Evolutionary conservation across 768 basidiomycete genomes (phyloP).

Genomic region (Cubamyces sp.): DNA sequence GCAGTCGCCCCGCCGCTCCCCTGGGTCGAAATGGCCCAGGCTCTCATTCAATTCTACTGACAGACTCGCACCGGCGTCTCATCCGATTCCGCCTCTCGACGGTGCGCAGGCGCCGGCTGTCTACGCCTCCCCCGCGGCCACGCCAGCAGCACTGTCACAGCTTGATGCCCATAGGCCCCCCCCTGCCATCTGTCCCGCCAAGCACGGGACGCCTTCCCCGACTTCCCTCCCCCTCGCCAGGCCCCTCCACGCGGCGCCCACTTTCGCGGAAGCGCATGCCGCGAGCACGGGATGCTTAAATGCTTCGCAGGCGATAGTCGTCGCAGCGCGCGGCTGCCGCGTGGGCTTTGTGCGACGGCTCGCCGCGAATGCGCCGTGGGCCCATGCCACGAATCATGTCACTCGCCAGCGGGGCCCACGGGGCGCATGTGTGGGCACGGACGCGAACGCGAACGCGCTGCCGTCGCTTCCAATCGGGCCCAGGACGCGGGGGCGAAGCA

Average conservation of each 20-base stretch:
- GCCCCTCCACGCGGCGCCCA: conserved; percentile 15
- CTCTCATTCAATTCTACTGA: neutral
- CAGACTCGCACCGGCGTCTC: neutral
- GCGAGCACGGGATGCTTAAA: conserved; percentile 20
- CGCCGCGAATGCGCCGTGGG: neutral
- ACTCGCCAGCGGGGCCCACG: too few relatives aligned
- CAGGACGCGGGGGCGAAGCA: neutral
- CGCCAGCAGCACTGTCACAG: too few relatives aligned
- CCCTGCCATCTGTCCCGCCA: conserved; percentile 11
- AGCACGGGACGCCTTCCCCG: conserved; percentile 11
- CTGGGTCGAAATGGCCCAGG: conserved; percentile 7
- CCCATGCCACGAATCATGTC: neutral
- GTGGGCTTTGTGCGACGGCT: conserved; percentile 16
- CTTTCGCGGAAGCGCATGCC: conserved; percentile 22
- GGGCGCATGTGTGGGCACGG: neutral
- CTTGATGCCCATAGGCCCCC: neutral
- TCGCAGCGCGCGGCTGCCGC: conserved; percentile 6
- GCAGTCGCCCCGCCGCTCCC: conserved; percentile 5
- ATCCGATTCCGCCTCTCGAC: neutral
- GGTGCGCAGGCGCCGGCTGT: too few relatives aligned
- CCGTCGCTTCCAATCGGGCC: neutral
- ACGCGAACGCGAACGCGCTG: neutral
- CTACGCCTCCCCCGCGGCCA: too few relatives aligned
- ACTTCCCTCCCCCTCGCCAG: neutral
- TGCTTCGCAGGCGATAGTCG: conserved; percentile 21